These are phyloP conservation scores for Mimosa bimucronata DNA, from an alignment of 306 rosid species.

Conservation along the genomic window DNA sequence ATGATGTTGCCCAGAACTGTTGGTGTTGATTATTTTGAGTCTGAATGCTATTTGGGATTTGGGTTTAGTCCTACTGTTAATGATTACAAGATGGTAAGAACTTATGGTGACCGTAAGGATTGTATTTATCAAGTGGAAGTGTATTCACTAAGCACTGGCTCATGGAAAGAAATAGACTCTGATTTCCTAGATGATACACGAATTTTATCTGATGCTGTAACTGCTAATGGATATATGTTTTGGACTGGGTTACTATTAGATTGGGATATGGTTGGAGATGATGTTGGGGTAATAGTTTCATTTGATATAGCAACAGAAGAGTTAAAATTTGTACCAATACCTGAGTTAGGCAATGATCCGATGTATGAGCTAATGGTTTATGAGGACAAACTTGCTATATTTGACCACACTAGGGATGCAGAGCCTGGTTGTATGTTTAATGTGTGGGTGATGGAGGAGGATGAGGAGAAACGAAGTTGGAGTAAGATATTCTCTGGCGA, in stretches of 20 bases:
- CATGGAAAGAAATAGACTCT: neutral
- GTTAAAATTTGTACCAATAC: neutral
- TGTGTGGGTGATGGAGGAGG: constrained; percentile 4
- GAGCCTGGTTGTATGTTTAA: neutral
- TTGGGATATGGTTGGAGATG: neutral
- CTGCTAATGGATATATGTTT: neutral
- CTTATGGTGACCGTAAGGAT: neutral
- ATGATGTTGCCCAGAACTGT: neutral
- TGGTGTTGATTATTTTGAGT: neutral
- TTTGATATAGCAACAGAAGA: neutral
- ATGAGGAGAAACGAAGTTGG: neutral
- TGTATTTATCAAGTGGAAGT: neutral
- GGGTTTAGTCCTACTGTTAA: neutral
- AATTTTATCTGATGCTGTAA: neutral
- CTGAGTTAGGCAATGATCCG: neutral
- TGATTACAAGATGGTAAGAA: constrained; percentile 2
- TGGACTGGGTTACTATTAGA: neutral
- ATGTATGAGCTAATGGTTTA: neutral
- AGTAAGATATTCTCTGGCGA: neutral
- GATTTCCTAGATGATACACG: neutral
- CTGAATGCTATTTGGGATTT: neutral
- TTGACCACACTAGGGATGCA: neutral
- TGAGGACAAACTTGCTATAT: neutral
- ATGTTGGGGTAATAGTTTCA: neutral
- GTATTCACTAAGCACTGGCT: neutral